Conservation (phyloP, 2,329 filamentous ascomycete species). For the Cytospora mali region DNA sequence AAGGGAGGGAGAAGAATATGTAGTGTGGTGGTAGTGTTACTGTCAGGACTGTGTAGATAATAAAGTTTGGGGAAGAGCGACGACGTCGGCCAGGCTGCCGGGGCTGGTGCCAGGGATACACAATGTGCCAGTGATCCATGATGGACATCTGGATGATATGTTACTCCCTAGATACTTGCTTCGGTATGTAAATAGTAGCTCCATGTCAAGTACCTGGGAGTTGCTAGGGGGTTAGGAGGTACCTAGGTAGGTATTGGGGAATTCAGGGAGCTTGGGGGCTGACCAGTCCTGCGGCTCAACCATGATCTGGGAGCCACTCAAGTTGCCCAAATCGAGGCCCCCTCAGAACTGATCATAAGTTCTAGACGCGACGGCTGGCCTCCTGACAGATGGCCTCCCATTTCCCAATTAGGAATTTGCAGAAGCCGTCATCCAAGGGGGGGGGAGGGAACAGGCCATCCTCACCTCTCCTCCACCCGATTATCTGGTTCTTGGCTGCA, state of each 20-base stretch:
- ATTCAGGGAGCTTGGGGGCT: neutral
- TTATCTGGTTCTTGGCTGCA: neutral
- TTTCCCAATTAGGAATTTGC: slow-evolving; percentile 3
- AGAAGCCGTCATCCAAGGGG: slow-evolving; percentile 19
- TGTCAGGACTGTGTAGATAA: slow-evolving; percentile 27
- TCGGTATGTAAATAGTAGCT: neutral
- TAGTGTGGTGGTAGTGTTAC: neutral
- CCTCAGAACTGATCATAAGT: neutral
- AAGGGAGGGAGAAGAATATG: neutral
- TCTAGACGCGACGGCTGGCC: neutral
- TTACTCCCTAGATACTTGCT: neutral
- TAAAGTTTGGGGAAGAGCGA: slow-evolving; percentile 20
- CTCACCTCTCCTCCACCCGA: neutral
- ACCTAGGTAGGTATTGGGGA: neutral
- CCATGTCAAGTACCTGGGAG: neutral
- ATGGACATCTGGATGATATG: no score
- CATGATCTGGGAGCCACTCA: neutral
- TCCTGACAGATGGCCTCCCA: neutral
- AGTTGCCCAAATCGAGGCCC: neutral
- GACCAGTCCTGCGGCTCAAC: neutral
- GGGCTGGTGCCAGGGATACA: neutral
- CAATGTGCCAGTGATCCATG: no score
- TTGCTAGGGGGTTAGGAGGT: no score
- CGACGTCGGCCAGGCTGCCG: neutral
- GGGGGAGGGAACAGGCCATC: neutral